Base-by-base conservation (phyloP, 2,329 filamentous ascomycete genomes). In the Coniochaeta ligniaria region DNA sequence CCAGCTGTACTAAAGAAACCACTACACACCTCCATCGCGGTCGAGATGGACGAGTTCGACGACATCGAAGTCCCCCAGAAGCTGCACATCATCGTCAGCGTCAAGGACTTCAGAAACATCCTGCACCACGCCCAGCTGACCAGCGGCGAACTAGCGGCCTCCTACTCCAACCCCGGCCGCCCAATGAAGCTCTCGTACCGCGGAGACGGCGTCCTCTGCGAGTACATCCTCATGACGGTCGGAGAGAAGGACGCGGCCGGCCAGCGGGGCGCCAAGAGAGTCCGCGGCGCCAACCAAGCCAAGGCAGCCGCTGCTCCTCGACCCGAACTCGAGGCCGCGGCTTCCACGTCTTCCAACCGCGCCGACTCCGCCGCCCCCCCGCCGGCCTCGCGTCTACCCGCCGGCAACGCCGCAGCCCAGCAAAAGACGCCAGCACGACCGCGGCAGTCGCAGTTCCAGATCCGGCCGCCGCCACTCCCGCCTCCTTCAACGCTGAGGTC, bases 221-320 rank as follows among this genome's bases (percentile, higher is more conserved):
- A 93, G 65, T 93, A 92, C 66, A 88, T 92, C 50, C 81, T 94
- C 62, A 93, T 92, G 89, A 94, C 90, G 1, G 85, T 89, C 9
- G 90, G 90, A 16, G 89, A 92, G 65, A 78, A 80, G 61, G 78
- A 74, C 31, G 80, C 78, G 54, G 72, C 77, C 6, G 72, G 71
- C 12, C 79, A 80, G 62, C 82, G 78, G 68, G 76, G 76, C 52
- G 82, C 78, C 64, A 82, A 71, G 62, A 58, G 70, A 31, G 64
- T 68, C 20, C 73, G 77, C 62, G 70, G 73, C 0, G 72, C 73
- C 54, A 83, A 79, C 65, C 71, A 72, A 33, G 69, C 71, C 47
- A 52, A 52, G 47, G 24, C 47, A 17, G 47, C 47, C 9, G 47
- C 47, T 17, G 47, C 47, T 52, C 22, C 47, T 17, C 70, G 72